Evolutionary conservation across 2,329 filamentous ascomycete species (phyloP), one percentile per base, ranked within the genome.

Genomic region (Tolypocladium pustulatum): DNA sequence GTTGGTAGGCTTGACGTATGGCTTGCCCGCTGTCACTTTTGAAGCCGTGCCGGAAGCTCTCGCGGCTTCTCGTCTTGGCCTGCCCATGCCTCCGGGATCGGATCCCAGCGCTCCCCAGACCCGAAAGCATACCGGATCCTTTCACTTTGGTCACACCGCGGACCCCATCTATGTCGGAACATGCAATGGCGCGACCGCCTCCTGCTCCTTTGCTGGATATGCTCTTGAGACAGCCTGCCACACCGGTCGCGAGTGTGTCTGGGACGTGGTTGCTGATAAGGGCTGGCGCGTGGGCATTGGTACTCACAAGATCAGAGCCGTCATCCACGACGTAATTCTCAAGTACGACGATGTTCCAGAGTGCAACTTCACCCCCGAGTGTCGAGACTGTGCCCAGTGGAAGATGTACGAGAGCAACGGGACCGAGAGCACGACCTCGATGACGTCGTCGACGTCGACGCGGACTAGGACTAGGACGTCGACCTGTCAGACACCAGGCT

Each of bases 331-430:
- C 69, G 90, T 99, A 3, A 81, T 97, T 61, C 81, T 88, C 67
- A 86, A 86, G 65, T 97, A 97, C 67, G 88, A 95, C 62, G 76
- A 79, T 4, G 90, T 95, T 0, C 89, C 94, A 0, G 76, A 83
- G 63, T 97, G 94, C 72, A 82, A 81, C 57, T 79, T 81, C 36
- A 92, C 93, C 8, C 80, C 85, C 27, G 87, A 91, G 57, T 97
- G 94, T 70, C 85, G 89, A 46, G 94, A 99, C 71, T 97, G 93
- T 68, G 90, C 84, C 59, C 86, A 88, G 58, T 97, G 94, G 94
- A 95, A 96, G 68, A 96, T 91, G 78, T 95, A 90, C 68, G 88
- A 92, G 72, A 96, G 91, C 71, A 97, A 97, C 69, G 89, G 89
- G 36, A 94, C 89, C 1, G 88, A 92, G 62, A 81, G 80, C 1